Base-by-base conservation (phyloP, 169 alveolate genomes). In the Eimeria necatrix region DNA sequence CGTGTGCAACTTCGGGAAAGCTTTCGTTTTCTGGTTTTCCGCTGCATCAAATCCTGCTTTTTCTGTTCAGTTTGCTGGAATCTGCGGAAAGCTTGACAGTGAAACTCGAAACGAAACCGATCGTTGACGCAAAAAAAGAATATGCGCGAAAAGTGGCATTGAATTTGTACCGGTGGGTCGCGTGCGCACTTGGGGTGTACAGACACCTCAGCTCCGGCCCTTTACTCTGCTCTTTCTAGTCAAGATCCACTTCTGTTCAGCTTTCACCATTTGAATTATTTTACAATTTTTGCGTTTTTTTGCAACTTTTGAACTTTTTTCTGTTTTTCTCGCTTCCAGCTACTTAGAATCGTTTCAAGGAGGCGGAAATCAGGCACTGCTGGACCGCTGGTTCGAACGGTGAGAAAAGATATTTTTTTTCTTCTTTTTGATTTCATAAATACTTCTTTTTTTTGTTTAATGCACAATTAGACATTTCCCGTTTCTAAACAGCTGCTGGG, bases 331-430 rank as follows among this genome's bases (percentile, higher is more conserved):
- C 14, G 32, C 48, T 81, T 4, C 52, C 93, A 87, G 93, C 7
- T 87, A 46, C 24, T 14, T 87, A 0, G 93, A 87, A 18, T 87
- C 93, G 3, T 87, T 87, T 87, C 93, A 87, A 87, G 93, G 93
- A 3, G 93, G 93, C n/a, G 93, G 83, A 16, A 41, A 73, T 48
- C 70, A 59, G 93, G 52, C 93, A 5, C 84, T 87, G 41, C 51
- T 87, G 52, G 93, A 87, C 48, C 93, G 71, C 61, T 87, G 93
- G 93, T 87, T 87, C 51, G 83, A 87, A 68, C 83, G 93, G 93
- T 87, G 49, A 61, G 93, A 22, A 16, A 7, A 80, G 12, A 16
- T 22, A 3, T 18, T 12, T 12, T 22, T 81, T 51, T 51, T 4
- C 51, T 5, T 16, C 18, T 4, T 46, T 41, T 46, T 14, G 80